Evolutionary conservation across 345 rosid species (phyloP).

Genomic region (Microcos paniculata): DNA sequence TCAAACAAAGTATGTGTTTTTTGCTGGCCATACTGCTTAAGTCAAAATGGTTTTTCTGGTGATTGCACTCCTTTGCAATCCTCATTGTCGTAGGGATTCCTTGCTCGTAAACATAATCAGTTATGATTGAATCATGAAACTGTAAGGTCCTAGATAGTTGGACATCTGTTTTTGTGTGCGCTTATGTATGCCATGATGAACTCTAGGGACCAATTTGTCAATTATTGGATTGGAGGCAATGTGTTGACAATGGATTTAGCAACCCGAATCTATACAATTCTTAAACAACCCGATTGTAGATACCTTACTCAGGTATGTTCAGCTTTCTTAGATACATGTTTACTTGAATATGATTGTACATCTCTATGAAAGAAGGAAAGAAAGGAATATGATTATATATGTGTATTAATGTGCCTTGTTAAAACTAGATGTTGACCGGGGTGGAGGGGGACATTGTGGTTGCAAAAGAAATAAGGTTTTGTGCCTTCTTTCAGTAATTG

Average conservation of each 20-base stretch:
- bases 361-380: neutral
- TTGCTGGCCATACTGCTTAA: neutral
- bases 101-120: neutral
- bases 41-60: neutral
- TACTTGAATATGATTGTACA: neutral
- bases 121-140: neutral
- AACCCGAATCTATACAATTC: constrained; percentile 57
- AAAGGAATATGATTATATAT: neutral
- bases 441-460: neutral
- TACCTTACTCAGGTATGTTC: constrained; percentile 77
- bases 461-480: neutral
- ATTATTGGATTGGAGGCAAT: constrained; percentile 75
- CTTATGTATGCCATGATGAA: constrained; percentile 11
- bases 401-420: neutral
- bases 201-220: constrained; percentile 67
- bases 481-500: constrained; percentile 9
- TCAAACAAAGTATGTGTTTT: neutral
- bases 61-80: neutral
- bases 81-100: neutral
- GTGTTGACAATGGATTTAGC: constrained; percentile 71
- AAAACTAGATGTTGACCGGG: neutral
- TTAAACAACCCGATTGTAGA: constrained; percentile 69
- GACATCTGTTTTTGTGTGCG: neutral
- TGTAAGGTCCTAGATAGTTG: neutral
- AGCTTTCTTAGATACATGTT: neutral